Evolutionary conservation across 2,329 filamentous ascomycete species (phyloP).

Genomic region (Beauveria scarabaeidicola): DNA sequence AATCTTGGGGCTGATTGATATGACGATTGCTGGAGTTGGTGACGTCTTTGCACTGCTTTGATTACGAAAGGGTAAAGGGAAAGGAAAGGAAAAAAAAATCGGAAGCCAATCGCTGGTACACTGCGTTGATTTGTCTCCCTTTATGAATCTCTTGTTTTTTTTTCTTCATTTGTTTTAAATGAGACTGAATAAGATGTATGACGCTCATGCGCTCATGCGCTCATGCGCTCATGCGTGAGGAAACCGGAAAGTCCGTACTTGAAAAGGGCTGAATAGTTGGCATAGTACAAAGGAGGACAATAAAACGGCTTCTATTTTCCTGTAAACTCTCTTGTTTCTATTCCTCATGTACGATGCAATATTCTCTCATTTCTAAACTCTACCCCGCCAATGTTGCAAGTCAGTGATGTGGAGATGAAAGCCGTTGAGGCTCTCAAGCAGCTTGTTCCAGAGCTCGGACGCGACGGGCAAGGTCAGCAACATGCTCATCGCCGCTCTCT

Average conservation of each 20-base stretch:
- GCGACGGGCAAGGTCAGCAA: constrained; percentile 69
- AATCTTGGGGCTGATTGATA: constrained; percentile 2
- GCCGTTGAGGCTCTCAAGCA: not conserved
- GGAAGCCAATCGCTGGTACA: not conserved
- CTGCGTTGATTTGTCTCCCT: not conserved
- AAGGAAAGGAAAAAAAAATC: not conserved
- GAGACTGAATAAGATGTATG: constrained; percentile 3
- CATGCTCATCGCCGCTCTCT: constrained; percentile 74
- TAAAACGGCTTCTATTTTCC: not conserved
- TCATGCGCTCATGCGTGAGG: not conserved
- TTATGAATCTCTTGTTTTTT: constrained; percentile 10
- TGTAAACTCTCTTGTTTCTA: constrained; percentile 33
- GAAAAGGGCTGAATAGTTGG: not conserved
- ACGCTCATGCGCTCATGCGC: not conserved
- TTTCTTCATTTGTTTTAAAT: constrained; percentile 6
- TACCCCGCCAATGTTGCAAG: not conserved
- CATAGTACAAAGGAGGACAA: not conserved
- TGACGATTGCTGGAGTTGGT: constrained; percentile 6
- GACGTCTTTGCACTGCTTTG: constrained; percentile 3
- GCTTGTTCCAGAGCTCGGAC: constrained; percentile 50
- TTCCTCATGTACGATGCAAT: constrained; percentile 8
- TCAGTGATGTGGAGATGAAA: constrained; percentile 13
- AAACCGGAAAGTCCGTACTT: not conserved
- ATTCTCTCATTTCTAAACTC: constrained; percentile 8
- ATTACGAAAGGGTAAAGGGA: not conserved